phyloP scores from a whole-genome alignment of 78 protist species.

The Salpingoeca rosetta region DNA sequence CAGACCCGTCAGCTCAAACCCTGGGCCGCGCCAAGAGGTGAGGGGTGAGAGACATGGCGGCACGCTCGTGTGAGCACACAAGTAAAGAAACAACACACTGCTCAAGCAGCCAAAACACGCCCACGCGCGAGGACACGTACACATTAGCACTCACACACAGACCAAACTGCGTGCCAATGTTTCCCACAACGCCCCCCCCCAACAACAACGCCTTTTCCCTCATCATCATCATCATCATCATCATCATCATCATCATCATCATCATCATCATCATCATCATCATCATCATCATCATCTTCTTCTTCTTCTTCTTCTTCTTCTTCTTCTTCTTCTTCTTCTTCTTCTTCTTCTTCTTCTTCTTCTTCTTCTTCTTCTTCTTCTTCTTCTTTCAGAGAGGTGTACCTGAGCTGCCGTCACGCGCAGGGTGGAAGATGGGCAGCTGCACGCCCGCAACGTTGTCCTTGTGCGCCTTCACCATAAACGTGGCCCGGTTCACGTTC shows the following conservation, averaged over 20 bases:
- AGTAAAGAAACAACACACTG: conserved; percentile 3
- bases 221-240: no score
- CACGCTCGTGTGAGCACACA: neutral
- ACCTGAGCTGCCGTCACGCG: no score
- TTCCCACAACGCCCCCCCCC: no score
- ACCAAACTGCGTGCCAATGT: no score
- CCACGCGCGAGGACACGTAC: conserved; percentile 17
- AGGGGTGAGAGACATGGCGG: neutral
- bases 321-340: no score
- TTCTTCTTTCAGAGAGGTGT: no score
- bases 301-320: no score
- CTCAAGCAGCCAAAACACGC: neutral
- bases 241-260: neutral
- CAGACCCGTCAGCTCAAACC: conserved; percentile 80
- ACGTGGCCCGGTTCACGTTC: conserved; percentile 16
- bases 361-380: no score
- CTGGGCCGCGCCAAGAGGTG: no score
- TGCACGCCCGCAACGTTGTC: conserved; percentile 91
- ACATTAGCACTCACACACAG: no score
- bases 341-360: no score
- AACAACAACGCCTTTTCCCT: no score
- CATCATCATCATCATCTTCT: conserved; percentile 11
- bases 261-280: neutral
- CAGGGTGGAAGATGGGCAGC: conserved; percentile 75
- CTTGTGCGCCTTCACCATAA: conserved; percentile 37